phyloP scores from a whole-genome alignment of 768 basidiomycete species.

The Serendipita indica region DNA sequence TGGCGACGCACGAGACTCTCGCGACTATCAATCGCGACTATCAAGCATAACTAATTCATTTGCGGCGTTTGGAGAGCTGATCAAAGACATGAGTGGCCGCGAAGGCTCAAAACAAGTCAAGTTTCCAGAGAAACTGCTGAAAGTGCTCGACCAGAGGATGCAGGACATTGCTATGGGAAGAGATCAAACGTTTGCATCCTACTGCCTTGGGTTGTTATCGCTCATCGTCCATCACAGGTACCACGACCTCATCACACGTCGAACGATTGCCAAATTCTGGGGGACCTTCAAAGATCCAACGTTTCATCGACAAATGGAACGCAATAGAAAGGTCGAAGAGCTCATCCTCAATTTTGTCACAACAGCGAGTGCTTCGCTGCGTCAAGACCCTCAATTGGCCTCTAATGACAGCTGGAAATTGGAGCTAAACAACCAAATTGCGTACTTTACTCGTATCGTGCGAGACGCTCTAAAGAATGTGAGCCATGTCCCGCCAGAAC shows the following conservation, averaged over 20 bases:
- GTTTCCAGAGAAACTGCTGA: slow-evolving; percentile 88
- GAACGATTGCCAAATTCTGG: slow-evolving; percentile 87
- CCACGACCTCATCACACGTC: slow-evolving; percentile 75
- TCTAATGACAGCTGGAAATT: slow-evolving; percentile 79
- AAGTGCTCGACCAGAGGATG: slow-evolving; percentile 76
- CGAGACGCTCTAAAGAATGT: slow-evolving; percentile 60
- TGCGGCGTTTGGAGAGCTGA: slow-evolving; percentile 57
- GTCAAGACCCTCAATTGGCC: slow-evolving; percentile 72
- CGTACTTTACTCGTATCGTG: slow-evolving; percentile 72
- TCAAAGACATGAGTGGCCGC: slow-evolving; percentile 45
- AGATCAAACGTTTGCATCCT: slow-evolving; percentile 59
- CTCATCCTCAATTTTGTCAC: slow-evolving; percentile 94
- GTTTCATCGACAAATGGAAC: slow-evolving; percentile 84
- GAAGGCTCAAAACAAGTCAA: slow-evolving; percentile 75
- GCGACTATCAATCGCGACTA: slow-evolving; percentile 41
- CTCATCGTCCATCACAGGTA: slow-evolving; percentile 37
- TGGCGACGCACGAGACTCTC: slow-evolving; percentile 15
- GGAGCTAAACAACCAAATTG: slow-evolving; percentile 85
- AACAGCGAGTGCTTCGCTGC: slow-evolving; percentile 70
- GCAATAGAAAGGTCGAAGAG: slow-evolving; percentile 94
- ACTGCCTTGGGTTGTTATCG: no score
- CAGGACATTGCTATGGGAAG: slow-evolving; percentile 90
- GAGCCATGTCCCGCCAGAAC: slow-evolving; percentile 69
- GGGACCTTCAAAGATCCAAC: slow-evolving; percentile 72
- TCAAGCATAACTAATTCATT: slow-evolving; percentile 41